These are phyloP conservation scores for Pseudogymnoascus sp. DNA, from an alignment of 2,329 filamentous ascomycete genomes.

Conservation along the genomic window DNA sequence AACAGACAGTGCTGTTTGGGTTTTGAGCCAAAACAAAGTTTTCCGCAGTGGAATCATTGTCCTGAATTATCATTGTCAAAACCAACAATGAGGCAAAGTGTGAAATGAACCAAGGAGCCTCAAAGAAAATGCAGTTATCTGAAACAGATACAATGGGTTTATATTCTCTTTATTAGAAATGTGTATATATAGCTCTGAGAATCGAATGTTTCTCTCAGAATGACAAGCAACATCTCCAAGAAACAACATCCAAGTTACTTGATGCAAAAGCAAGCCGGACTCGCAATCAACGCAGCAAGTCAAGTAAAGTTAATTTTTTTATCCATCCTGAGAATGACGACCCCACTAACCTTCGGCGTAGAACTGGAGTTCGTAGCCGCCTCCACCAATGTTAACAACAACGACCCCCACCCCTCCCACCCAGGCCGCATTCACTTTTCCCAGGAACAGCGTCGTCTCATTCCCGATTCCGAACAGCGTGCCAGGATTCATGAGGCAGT, in stretches of 20 bases:
- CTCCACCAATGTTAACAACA: neutral
- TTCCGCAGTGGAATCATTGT: neutral
- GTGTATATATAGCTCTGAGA: neutral
- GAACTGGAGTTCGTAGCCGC: constrained; percentile 20
- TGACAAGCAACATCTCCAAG: neutral
- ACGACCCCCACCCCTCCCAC: neutral
- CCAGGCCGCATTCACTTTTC: neutral
- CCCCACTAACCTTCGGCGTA: constrained; percentile 19
- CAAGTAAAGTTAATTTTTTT: neutral
- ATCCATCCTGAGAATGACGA: neutral
- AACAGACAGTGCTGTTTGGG: neutral
- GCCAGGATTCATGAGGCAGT: neutral
- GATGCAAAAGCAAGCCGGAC: neutral
- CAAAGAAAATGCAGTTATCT: neutral
- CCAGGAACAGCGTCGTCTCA: neutral
- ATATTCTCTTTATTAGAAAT: neutral
- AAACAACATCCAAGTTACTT: neutral
- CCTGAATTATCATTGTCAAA: neutral
- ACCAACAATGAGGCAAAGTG: neutral
- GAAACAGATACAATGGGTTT: neutral
- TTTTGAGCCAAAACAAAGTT: neutral
- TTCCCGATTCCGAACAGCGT: neutral
- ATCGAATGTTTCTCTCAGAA: neutral
- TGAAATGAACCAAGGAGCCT: neutral
- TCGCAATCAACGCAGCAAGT: neutral